Conservation (phyloP, 164 flowering plant genomes). For the Akebia trifoliata region DNA sequence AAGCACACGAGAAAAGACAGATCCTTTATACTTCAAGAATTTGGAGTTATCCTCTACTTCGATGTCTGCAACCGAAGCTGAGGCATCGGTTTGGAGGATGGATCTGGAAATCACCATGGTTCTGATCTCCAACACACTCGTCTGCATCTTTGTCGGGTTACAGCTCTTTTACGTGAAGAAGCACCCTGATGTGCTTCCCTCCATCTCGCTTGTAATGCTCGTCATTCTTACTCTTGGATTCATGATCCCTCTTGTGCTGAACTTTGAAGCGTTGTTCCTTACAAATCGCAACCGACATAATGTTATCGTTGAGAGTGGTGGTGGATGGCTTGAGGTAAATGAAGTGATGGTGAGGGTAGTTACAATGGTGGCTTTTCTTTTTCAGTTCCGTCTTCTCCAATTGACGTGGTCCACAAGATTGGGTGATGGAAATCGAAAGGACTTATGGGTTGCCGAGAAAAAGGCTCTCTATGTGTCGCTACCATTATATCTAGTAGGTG, state of each 20-base stretch:
- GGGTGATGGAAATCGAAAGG: constrained; percentile 23
- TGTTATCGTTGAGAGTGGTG: constrained; percentile 23
- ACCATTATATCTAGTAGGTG: constrained; percentile 38
- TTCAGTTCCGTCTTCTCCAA: constrained; percentile 56
- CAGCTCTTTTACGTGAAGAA: constrained; percentile 51
- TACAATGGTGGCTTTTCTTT: constrained; percentile 48
- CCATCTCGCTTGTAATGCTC: constrained; percentile 56
- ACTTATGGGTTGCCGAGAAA: constrained; percentile 40
- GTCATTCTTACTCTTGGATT: constrained; percentile 49
- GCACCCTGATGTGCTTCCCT: constrained; percentile 42
- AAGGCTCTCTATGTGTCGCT: constrained; percentile 29
- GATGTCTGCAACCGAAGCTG: constrained; percentile 9
- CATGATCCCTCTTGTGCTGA: constrained; percentile 54
- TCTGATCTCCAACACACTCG: constrained; percentile 48
- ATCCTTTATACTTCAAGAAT: constrained; percentile 45
- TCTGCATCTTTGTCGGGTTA: constrained; percentile 41
- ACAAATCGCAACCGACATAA: constrained; percentile 15
- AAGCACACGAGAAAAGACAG: constrained; percentile 41
- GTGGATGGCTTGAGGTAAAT: constrained; percentile 49
- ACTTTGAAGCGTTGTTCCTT: constrained; percentile 52
- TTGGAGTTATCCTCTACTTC: constrained; percentile 29
- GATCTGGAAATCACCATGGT: constrained; percentile 57
- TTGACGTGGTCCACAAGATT: constrained; percentile 41
- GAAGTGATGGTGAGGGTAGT: constrained; percentile 47
- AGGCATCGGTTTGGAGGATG: constrained; percentile 40